Base-by-base conservation (phyloP, 2,329 filamentous ascomycete species). In the Alternaria infectoria region DNA sequence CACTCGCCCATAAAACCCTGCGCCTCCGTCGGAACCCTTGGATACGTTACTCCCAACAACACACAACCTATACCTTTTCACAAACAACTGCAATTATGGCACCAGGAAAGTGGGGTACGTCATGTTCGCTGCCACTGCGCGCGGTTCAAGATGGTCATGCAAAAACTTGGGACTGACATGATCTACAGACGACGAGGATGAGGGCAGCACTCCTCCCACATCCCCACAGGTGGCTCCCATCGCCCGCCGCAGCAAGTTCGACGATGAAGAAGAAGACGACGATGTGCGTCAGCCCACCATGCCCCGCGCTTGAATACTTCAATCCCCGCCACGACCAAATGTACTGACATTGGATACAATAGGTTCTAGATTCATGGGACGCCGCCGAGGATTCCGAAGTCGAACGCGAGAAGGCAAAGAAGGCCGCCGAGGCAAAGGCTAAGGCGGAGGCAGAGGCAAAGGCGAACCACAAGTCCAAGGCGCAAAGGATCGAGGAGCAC, bases 291-390 rank as follows among this genome's bases (percentile, higher is more conserved):
- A 69, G 66, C 69, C 59, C 70, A 45, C 55, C 50, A 54, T 59
- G 62, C 65, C 62, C 56, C 50, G 64, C 68, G 54, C 63, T 47
- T 64, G 63, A 65, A 68, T 57, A 66, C 52, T 59, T 59, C 61
- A 50, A 61, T 59, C 69, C 68, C 69, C 68, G 56, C 68, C 60
- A 66, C 43, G 58, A 59, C 30, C 49, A 23, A 12, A 23, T 43
- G 43, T 65, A 63, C 72, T 79, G 64, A 78, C 71, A 13, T n/a
- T 17, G 11, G 43, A 57, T 30, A 46, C 30, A 43, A 61, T 69
- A 97, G 91, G 93, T 98, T 61, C 88, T 97, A 77, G 96, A 99
- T 64, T 95, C 93, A 32, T 99, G 96, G 96, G 94, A 98, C 76
- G 95, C 93, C 62, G 94, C 92, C 72, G 96, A 98, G 77, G 96